A percentile compares a stretch with the other conserved stretches of the same genome.
phyloP scores from a whole-genome alignment of 805 yeast genomes.

The Metschnikowia aberdeeniae region DNA sequence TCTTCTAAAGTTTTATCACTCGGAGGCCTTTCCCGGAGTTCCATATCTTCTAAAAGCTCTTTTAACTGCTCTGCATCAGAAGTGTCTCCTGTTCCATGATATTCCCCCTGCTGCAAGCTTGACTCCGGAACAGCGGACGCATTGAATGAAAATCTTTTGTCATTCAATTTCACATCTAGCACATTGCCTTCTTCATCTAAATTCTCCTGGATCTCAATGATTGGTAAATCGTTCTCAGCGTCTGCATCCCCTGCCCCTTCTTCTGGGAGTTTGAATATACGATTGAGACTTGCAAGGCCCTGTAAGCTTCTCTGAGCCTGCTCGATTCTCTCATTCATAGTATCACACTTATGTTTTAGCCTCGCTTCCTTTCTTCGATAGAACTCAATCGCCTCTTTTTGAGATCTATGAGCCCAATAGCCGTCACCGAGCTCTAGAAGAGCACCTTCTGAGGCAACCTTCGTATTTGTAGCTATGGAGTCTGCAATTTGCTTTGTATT shows the following conservation, averaged over 20 bases:
- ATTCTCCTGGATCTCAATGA: conserved; percentile 76
- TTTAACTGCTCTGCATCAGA: conserved; percentile 19
- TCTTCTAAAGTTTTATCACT: not conserved
- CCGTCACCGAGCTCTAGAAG: conserved; percentile 8
- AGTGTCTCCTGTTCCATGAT: not conserved
- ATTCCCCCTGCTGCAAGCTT: not conserved
- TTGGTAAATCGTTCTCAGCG: conserved; percentile 44
- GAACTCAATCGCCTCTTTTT: conserved; percentile 26
- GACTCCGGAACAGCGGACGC: not conserved
- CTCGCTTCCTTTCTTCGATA: conserved; percentile 24
- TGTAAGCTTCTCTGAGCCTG: not conserved
- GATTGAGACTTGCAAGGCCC: not conserved
- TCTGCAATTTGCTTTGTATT: not conserved
- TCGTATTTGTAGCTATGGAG: not conserved
- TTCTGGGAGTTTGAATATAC: not conserved
- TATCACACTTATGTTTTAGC: conserved; percentile 36
- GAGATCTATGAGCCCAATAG: conserved; percentile 6
- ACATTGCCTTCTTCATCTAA: conserved; percentile 82
- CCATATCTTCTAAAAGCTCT: conserved; percentile 36
- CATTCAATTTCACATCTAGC: conserved; percentile 30
- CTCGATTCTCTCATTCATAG: conserved; percentile 35
- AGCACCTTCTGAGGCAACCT: not conserved
- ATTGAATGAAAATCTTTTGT: conserved; percentile 7
- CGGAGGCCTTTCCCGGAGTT: conserved; percentile 10
- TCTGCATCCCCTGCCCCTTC: conserved; percentile 2